phyloP scores from a whole-genome alignment of 352 stramenopile genomes.

The Lagenidium giganteum region DNA sequence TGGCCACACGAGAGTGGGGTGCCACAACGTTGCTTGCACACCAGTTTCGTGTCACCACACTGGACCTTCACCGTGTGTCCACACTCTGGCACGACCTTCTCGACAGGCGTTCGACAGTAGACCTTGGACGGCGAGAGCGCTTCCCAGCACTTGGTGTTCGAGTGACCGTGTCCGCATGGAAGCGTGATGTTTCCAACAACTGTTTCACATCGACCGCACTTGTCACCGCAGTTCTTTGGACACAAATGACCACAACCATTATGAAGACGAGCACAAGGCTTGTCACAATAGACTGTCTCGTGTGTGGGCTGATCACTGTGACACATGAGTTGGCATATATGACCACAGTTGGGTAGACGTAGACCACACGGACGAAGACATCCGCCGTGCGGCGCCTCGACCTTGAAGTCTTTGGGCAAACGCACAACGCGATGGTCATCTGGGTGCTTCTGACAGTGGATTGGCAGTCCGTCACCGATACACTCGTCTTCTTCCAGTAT shows the following conservation, averaged over 20 bases:
- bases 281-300: conserved; percentile 32
- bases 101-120: conserved; percentile 17
- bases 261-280: conserved; percentile 51
- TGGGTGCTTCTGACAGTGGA: conserved; percentile 33
- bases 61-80: conserved; percentile 17
- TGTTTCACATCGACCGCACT: conserved; percentile 47
- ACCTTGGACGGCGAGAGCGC: conserved; percentile 1
- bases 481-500: conserved; percentile 38
- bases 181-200: conserved; percentile 32
- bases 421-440: conserved; percentile 17
- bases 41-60: conserved; percentile 20
- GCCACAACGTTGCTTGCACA: conserved; percentile 20
- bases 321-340: conserved; percentile 51
- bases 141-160: neutral
- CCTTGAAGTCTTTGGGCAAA: conserved; percentile 29
- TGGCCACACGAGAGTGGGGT: conserved; percentile 27
- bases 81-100: conserved; percentile 11
- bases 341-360: conserved; percentile 38
- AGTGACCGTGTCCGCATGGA: conserved; percentile 40
- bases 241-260: conserved; percentile 49
- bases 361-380: conserved; percentile 46
- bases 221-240: conserved; percentile 41
- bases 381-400: conserved; percentile 61
- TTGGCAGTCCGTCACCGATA: conserved; percentile 33
- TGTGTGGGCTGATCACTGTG: conserved; percentile 52